Evolutionary conservation across 306 rosid genomes (phyloP).

Genomic region (Casuarina equisetifolia): DNA sequence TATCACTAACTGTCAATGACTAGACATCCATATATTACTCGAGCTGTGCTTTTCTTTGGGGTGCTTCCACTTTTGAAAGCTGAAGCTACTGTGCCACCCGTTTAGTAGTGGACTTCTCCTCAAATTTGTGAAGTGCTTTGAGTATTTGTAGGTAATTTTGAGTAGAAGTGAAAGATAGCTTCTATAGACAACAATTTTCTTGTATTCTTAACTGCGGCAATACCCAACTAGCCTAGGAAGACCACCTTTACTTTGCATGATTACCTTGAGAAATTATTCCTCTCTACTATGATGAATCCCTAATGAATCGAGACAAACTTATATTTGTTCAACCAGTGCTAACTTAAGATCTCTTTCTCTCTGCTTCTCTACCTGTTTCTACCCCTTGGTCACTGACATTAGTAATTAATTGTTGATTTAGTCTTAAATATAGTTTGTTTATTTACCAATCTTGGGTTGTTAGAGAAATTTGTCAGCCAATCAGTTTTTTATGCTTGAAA

Average conservation of each 20-base stretch:
- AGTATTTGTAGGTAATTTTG: not conserved
- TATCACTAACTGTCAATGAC: not conserved
- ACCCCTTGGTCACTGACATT: not conserved
- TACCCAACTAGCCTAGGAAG: not conserved
- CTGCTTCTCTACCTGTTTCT: not conserved
- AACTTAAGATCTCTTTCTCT: not conserved
- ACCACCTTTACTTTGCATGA: not conserved
- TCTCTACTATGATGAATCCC: not conserved
- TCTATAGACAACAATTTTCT: not conserved
- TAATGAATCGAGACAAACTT: not conserved
- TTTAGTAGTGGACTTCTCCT: not conserved
- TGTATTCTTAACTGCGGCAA: no score
- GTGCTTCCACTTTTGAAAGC: not conserved
- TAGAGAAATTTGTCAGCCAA: not conserved
- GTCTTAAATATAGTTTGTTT: not conserved
- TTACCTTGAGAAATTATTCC: not conserved
- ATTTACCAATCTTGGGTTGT: not conserved
- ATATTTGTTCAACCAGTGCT: not conserved
- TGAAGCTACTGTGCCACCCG: not conserved
- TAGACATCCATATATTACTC: not conserved
- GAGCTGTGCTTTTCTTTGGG: not conserved
- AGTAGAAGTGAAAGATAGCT: not conserved
- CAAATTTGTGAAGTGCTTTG: not conserved
- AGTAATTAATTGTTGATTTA: not conserved
- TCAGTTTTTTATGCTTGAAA: constrained; percentile 5